These are phyloP conservation scores for Sarcodon aspratus DNA, from an alignment of 768 basidiomycete species.

Conservation along the genomic window DNA sequence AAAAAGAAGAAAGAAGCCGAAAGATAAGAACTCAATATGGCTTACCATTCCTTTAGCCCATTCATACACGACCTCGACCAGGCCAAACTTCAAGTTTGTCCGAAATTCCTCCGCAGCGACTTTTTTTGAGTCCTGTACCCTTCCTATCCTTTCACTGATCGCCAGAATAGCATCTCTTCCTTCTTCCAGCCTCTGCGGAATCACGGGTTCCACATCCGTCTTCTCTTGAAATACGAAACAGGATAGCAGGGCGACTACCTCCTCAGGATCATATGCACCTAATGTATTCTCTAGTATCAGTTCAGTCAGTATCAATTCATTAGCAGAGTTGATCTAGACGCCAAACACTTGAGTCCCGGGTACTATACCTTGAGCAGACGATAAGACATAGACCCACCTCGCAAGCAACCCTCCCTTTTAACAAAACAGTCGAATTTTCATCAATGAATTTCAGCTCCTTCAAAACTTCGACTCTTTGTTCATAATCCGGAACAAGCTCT, in stretches of 20 bases:
- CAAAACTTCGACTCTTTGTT: conserved; percentile 84
- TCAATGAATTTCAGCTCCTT: conserved; percentile 90
- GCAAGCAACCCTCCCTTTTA: conserved; percentile 97
- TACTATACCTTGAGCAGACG: neutral
- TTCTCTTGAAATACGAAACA: conserved; percentile 99
- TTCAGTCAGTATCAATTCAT: conserved; percentile 92
- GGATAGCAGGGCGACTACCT: conserved; percentile 91
- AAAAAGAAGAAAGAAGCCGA: no score
- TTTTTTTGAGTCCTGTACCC: conserved; percentile 71
- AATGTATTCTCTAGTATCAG: conserved; percentile 94
- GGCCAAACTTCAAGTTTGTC: conserved; percentile 74
- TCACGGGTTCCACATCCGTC: conserved; percentile 76
- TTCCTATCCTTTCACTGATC: conserved; percentile 69
- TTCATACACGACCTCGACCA: conserved; percentile 96
- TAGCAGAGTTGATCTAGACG: conserved; percentile 93
- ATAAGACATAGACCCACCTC: conserved; percentile 42
- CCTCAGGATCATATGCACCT: conserved; percentile 84
- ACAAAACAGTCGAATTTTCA: conserved; percentile 86
- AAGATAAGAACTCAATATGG: neutral
- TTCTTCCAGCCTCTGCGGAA: conserved; percentile 69
- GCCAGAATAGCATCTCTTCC: conserved; percentile 70
- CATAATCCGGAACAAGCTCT: conserved; percentile 94
- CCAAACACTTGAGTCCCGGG: neutral
- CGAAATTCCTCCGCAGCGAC: conserved; percentile 74
- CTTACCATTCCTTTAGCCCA: conserved; percentile 98